Percentiles rank a stretch among this genome's conserved stretches.
Evolutionary conservation across 1,139 yeast genomes (phyloP).

Genomic region (Debaryomycetaceae sp.): DNA sequence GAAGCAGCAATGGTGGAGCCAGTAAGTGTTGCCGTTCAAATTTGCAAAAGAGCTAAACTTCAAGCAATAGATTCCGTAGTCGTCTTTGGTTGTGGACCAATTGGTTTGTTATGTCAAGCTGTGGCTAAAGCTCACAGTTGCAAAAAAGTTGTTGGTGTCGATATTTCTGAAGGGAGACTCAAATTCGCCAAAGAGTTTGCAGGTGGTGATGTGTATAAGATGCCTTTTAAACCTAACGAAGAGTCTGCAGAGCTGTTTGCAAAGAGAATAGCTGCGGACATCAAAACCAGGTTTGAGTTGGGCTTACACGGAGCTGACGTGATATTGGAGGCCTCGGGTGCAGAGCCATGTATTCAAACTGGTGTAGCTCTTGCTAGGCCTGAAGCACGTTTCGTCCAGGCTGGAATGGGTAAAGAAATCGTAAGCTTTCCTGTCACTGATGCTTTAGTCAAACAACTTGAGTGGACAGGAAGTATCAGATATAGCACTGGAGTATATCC

Average conservation of each 20-base stretch:
- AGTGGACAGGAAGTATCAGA: slow-evolving; percentile 63
- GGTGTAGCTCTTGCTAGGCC: slow-evolving; percentile 53
- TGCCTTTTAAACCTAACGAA: not conserved
- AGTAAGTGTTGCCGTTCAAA: slow-evolving; percentile 31
- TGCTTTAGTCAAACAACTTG: slow-evolving; percentile 60
- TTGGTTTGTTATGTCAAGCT: slow-evolving; percentile 27
- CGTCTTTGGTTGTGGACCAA: slow-evolving; percentile 34
- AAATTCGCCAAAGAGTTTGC: slow-evolving; percentile 25
- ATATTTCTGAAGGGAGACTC: slow-evolving; percentile 25
- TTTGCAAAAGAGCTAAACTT: slow-evolving; percentile 24
- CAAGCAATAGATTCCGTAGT: slow-evolving; percentile 23
- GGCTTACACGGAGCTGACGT: slow-evolving; percentile 32
- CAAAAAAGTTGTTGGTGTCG: slow-evolving; percentile 27
- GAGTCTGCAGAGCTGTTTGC: slow-evolving; percentile 2
- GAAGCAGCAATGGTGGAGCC: slow-evolving; percentile 34
- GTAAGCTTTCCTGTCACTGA: slow-evolving; percentile 66
- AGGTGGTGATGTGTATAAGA: slow-evolving; percentile 14
- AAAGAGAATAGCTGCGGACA: slow-evolving; percentile 6
- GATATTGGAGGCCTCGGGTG: slow-evolving; percentile 68
- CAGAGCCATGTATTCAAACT: slow-evolving; percentile 58
- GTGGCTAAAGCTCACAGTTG: slow-evolving; percentile 29
- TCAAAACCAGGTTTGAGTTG: slow-evolving; percentile 9
- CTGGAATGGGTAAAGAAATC: slow-evolving; percentile 64
- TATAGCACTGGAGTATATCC: slow-evolving; percentile 67
- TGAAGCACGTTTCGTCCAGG: slow-evolving; percentile 63